Evolutionary conservation across 129 eudicot species (phyloP).

Genomic region (Pittosporum tobira): DNA sequence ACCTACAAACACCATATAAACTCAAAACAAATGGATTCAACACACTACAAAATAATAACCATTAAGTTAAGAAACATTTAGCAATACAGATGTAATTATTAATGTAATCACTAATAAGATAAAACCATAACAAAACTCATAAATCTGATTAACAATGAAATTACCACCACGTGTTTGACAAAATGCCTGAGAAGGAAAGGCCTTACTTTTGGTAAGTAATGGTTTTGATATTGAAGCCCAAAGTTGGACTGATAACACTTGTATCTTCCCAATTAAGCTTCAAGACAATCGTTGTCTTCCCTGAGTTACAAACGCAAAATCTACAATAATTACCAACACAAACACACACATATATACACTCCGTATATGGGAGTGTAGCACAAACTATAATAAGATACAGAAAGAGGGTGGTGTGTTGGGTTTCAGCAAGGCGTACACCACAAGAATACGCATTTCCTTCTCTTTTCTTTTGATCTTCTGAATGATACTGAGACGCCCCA

Average conservation of each 20-base stretch:
- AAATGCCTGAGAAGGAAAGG: constrained; percentile 4
- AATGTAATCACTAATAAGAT: background rate
- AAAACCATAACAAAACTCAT: background rate
- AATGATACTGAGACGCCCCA: constrained; percentile 96
- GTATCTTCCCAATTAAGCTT: constrained; percentile 97
- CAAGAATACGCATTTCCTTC: constrained; percentile 95
- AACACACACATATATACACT: background rate
- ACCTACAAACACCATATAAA: constrained; percentile 37
- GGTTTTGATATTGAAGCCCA: constrained; percentile 94
- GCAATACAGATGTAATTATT: background rate
- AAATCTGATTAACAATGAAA: background rate
- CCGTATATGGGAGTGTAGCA: background rate
- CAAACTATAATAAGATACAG: background rate
- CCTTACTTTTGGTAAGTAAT: constrained; percentile 63
- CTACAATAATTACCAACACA: constrained; percentile 4
- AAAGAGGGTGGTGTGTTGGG: background rate
- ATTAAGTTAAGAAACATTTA: background rate
- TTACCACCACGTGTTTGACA: constrained; percentile 1
- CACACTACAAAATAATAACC: background rate
- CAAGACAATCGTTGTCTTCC: constrained; percentile 88
- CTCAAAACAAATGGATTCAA: background rate
- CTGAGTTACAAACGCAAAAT: constrained; percentile 72
- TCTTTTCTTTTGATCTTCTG: constrained; percentile 91
- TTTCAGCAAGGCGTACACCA: constrained; percentile 65
- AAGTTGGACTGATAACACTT: constrained; percentile 85